Conservation (phyloP, 164 flowering plant genomes). For the Umbilicus rupestris region DNA sequence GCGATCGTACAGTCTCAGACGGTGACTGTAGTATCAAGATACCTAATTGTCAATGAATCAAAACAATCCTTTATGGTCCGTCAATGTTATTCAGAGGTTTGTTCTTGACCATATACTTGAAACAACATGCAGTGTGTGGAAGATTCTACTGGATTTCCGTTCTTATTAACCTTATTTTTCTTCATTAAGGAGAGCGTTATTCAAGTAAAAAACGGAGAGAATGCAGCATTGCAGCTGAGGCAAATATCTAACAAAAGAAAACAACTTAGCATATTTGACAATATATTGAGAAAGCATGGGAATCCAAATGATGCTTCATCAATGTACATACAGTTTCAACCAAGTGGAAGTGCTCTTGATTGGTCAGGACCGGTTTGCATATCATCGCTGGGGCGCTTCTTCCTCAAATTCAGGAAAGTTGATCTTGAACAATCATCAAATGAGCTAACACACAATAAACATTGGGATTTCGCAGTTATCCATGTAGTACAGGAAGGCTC, state of each 20-base stretch:
- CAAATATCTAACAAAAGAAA: constrained; percentile 31
- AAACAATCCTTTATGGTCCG: constrained; percentile 47
- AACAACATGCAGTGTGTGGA: background rate
- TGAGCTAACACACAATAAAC: constrained; percentile 15
- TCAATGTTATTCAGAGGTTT: constrained; percentile 73
- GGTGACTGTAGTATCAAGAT: constrained; percentile 64
- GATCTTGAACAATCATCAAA: constrained; percentile 22
- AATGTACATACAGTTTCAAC: constrained; percentile 48
- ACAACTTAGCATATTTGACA: constrained; percentile 47
- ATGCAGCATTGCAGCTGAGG: constrained; percentile 34
- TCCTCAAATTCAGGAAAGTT: constrained; percentile 56
- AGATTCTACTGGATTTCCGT: background rate
- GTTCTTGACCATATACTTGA: constrained; percentile 11
- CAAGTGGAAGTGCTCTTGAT: constrained; percentile 30
- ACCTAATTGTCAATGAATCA: constrained; percentile 61
- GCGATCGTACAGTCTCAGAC: constrained; percentile 41
- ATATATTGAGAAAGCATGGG: constrained; percentile 56
- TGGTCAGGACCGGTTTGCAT: constrained; percentile 97
- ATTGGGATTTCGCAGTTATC: constrained; percentile 49
- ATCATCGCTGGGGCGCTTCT: constrained; percentile 79
- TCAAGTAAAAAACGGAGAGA: constrained; percentile 43
- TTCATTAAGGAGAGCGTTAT: constrained; percentile 39
- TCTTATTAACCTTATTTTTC: constrained; percentile 9
- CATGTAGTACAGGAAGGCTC: constrained; percentile 75
- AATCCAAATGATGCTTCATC: constrained; percentile 39